phyloP scores from a whole-genome alignment of 1,284 basidiomycete species.

The Malassezia sympodialis region DNA sequence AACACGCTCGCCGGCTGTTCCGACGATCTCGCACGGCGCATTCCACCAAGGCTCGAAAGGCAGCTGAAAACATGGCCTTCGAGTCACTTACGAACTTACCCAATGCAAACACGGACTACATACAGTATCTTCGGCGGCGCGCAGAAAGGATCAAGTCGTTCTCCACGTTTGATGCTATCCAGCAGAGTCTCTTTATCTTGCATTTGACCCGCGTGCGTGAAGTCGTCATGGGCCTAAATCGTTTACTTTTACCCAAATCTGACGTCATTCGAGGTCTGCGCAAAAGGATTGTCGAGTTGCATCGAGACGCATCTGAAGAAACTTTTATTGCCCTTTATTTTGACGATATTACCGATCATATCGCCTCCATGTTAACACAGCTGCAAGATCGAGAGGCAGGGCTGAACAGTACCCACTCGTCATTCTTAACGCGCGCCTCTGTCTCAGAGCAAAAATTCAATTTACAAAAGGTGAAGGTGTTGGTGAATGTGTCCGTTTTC shows the following conservation, averaged over 20 bases:
- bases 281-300: conserved; percentile 57
- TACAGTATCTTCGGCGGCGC: conserved; percentile 1
- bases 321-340: conserved; percentile 57
- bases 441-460: conserved; percentile 53
- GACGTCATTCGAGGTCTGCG: conserved; percentile 71
- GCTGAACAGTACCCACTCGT: conserved; percentile 74
- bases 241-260: conserved; percentile 69
- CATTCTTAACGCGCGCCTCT: conserved; percentile 68
- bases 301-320: conserved; percentile 14
- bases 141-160: conserved; percentile 9
- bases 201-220: conserved; percentile 72
- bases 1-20: background rate
- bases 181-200: conserved; percentile 52
- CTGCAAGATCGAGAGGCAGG: conserved; percentile 80
- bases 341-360: conserved; percentile 90
- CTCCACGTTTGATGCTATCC: conserved; percentile 28
- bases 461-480: conserved; percentile 33
- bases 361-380: conserved; percentile 72
- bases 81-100: background rate
- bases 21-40: background rate
- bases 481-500: conserved; percentile 58
- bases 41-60: background rate
- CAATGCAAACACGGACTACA: background rate
- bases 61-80: background rate
- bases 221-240: conserved; percentile 68